phyloP scores from a whole-genome alignment of 768 basidiomycete genomes.

The Hydnum rufescens region DNA sequence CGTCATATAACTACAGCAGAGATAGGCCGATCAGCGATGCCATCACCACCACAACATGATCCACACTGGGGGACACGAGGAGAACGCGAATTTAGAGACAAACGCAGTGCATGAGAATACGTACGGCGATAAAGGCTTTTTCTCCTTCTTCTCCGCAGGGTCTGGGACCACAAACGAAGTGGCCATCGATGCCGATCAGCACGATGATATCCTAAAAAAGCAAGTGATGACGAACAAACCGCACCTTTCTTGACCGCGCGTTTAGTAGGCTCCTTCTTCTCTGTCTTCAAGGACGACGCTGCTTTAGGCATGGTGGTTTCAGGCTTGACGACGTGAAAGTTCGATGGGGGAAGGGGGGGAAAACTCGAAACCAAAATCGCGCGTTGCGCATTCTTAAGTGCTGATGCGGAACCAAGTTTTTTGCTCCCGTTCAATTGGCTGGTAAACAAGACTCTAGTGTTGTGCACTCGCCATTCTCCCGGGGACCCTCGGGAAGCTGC shows the following conservation, averaged over 20 bases:
- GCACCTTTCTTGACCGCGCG: background rate
- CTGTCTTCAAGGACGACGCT: background rate
- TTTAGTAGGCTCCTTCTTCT: background rate
- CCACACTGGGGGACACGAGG: background rate
- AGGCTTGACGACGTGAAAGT: no score
- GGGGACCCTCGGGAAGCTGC: no score
- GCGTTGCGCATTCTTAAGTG: no score
- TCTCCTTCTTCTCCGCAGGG: background rate
- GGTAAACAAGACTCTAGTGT: no score
- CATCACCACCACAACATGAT: background rate
- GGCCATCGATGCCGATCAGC: background rate
- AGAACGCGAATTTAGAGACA: background rate
- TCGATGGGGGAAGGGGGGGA: no score
- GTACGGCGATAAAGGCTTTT: background rate
- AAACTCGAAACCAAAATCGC: no score
- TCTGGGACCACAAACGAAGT: background rate
- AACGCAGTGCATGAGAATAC: background rate
- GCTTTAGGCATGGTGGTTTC: background rate
- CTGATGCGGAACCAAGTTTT: no score
- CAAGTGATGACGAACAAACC: background rate
- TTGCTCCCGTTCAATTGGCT: no score
- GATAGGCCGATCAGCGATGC: background rate
- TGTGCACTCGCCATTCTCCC: no score
- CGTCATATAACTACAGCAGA: slow-evolving; percentile 24
- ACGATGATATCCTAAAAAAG: background rate